These are phyloP conservation scores for Apiospora sp. DNA, from an alignment of 2,329 filamentous ascomycete genomes.

Conservation along the genomic window DNA sequence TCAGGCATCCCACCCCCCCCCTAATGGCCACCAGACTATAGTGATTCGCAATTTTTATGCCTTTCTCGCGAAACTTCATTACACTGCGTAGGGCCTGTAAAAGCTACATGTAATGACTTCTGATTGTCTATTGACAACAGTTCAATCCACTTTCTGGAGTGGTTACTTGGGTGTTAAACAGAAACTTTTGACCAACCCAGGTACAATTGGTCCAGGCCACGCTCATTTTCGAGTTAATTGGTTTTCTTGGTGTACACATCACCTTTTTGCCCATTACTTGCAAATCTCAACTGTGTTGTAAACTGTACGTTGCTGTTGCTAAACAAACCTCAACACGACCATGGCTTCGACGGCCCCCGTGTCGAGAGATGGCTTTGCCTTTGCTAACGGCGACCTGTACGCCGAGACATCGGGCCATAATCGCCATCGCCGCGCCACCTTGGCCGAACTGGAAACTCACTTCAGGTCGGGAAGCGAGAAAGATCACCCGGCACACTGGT, in stretches of 20 bases:
- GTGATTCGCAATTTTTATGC: neutral
- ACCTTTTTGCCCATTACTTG: neutral
- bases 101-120: neutral
- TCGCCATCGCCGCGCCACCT: constrained; percentile 54
- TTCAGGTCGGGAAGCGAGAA: constrained; percentile 51
- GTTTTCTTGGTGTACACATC: neutral
- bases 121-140: neutral
- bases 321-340: neutral
- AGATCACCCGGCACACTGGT: constrained; percentile 67
- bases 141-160: neutral
- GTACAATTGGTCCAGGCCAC: too few relatives aligned
- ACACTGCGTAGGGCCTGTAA: neutral
- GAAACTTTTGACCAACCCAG: neutral
- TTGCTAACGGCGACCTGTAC: constrained; percentile 51
- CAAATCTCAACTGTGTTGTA: neutral
- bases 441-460: constrained; percentile 52
- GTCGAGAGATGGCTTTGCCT: constrained; percentile 51
- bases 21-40: neutral
- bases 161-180: neutral
- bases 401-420: constrained; percentile 52
- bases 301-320: neutral
- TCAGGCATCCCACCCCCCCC: neutral
- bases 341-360: constrained; percentile 42
- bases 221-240: neutral
- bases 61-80: too few relatives aligned